Evolutionary conservation across 768 basidiomycete genomes (phyloP).

Genomic region (Candolleomyces eurysporus): DNA sequence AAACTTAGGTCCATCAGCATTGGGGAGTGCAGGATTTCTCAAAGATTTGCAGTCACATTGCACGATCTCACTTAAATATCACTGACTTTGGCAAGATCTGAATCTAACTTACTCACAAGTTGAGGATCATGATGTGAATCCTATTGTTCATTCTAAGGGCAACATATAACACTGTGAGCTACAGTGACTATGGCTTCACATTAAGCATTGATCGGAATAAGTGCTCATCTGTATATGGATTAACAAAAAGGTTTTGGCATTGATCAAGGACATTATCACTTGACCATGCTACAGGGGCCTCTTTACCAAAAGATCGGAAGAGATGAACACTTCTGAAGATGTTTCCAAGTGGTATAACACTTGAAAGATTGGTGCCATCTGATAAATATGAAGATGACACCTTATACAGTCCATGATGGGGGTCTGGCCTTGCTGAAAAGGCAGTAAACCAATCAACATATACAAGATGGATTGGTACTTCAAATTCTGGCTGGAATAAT

Average conservation of each 20-base stretch:
- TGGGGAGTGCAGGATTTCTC: no score
- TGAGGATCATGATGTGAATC: not conserved
- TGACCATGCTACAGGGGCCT: not conserved
- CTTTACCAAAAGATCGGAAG: not conserved
- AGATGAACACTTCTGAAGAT: not conserved
- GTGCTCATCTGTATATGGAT: not conserved
- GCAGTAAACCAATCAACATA: not conserved
- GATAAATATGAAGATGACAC: not conserved
- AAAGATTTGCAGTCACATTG: no score
- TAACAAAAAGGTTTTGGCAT: not conserved
- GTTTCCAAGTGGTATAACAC: not conserved
- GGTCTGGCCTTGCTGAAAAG: not conserved
- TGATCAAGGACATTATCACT: not conserved
- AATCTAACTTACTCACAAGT: no score
- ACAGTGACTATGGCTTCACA: not conserved
- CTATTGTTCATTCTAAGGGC: no score
- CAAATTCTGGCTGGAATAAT: not conserved
- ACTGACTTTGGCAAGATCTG: no score
- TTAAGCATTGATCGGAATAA: not conserved
- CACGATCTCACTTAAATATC: no score
- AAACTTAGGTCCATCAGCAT: no score
- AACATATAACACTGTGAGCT: no score
- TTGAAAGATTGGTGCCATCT: not conserved
- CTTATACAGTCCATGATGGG: not conserved
- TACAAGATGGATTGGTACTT: not conserved